Base-by-base conservation (phyloP, 352 stramenopile genomes). In the Globisporangium mamillatum region DNA sequence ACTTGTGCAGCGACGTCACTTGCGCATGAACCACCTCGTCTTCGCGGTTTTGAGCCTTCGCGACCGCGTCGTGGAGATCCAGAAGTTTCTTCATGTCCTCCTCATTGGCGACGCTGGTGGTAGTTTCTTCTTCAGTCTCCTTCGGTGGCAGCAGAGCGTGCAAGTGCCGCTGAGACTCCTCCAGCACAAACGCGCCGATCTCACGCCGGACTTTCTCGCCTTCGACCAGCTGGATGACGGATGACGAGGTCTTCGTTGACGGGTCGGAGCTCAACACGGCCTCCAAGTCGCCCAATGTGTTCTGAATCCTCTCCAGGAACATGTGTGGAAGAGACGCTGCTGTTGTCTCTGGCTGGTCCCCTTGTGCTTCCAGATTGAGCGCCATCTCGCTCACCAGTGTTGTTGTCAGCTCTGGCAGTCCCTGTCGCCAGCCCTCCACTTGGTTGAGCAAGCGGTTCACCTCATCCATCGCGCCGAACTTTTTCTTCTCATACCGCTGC, bases 201-300 rank as follows among this genome's bases (percentile, higher is more conserved):
- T 88, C 82, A 7, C 82, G 82, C 54, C 82, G 62, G n/a, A 78
- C 78, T 58, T 79, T 83, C 56, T 89, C 81, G 2, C 75, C 64
- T 34, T 88, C 79, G 1, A 63, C 65, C n/a, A 84, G 36, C 9
- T 87, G 76, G 2, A 84, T 62, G n/a, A 89, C 29, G 0, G 81
- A 88, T 1, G 79, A 87, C 5, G 68, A 83, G 9, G 82, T 88
- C 75, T 77, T 75, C 36, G 76, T 74, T 44, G 69, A 54, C 7
- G 80, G 74, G 9, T 91, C 82, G 3, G 76, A 78, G 32, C 61
- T 75, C 34, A 89, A 63, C 27, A 84, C 61, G 1, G 69, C 74
- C 59, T 83, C 75, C 10, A 88, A 70, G 32, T 78, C 73, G 9
- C 71, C 68, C 1, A 89, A 58, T 20, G 76, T 75, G 5, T 22